Evolutionary conservation across 2,329 filamentous ascomycete genomes (phyloP), one percentile per base, ranked within the genome.

Genomic region (Monilinia fructicola): DNA sequence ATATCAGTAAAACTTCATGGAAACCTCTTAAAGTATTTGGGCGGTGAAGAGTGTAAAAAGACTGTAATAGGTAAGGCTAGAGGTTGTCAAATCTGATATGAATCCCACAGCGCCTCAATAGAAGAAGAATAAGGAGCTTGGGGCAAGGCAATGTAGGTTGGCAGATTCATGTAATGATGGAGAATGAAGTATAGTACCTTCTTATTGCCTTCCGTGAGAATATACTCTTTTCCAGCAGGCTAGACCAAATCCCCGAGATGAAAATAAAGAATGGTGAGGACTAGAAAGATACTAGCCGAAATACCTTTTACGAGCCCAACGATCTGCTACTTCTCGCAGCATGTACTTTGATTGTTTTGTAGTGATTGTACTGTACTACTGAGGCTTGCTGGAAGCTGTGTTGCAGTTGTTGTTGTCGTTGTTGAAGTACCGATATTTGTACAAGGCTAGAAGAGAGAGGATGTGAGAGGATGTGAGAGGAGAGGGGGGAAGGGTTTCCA

Each of bases 311-410:
- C 79, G 77, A 73, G 79, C 79, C 79, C 79, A 81, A 73, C 78
- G 76, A 74, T 81, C 84, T 73, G 80, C 83, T 70, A 81, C 80
- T 74, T 83, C 74, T 71, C 83, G 81, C 79, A 76, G 82, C 83
- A 85, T 85, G 77, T 79, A 83, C 76, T 74, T 54, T 26, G 18
- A 60, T 63, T 53, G 23, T 42, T 54, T 23, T 61, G 28, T 65
- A 10, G 38, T 46, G n/a, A 26, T 35, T 66, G 54, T 48, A 38
- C 50, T 66, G 54, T 48, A 38, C 50, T 26, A 48, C 38, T 35
- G 38, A 66, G n/a, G 28, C 14, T 26, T 50, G 28, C 44, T 50
- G 44, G 14, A 60, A 38, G 38, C 7, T 7, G 28, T 23, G n/a
- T n/a, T n/a, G n/a, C n/a, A n/a, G n/a, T 44, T 50, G 31, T 16